Conservation (phyloP, 2,329 filamentous ascomycete genomes). For the Clathrospora elynae region DNA sequence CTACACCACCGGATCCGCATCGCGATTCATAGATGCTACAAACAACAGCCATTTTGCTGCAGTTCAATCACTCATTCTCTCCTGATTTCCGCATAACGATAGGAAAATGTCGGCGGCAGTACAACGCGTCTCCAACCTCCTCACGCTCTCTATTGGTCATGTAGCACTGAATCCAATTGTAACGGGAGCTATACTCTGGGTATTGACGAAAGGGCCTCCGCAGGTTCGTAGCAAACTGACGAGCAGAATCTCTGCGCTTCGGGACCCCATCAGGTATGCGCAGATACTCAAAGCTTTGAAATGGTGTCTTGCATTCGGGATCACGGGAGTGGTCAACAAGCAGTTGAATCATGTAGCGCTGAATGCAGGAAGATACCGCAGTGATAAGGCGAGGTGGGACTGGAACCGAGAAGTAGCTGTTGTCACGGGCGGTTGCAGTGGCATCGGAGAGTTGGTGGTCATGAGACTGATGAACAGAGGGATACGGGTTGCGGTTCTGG, state of each 20-base stretch:
- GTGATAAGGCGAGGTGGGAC: constrained; percentile 43
- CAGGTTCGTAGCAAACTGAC: constrained; percentile 30
- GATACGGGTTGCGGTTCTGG: constrained; percentile 42
- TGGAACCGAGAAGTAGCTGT: constrained; percentile 44
- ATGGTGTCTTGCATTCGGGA: constrained; percentile 40
- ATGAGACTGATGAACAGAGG: constrained; percentile 33
- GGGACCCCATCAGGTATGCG: constrained; percentile 28
- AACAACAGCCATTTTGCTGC: neutral
- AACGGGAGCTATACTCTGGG: constrained; percentile 37
- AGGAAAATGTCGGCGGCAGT: constrained; percentile 28
- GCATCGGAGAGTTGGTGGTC: constrained; percentile 43
- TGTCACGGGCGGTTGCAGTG: constrained; percentile 46
- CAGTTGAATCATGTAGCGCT: constrained; percentile 41
- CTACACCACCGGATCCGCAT: constrained; percentile 10
- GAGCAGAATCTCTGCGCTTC: constrained; percentile 24
- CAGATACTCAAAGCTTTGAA: constrained; percentile 36
- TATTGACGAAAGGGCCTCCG: constrained; percentile 40
- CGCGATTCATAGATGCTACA: neutral
- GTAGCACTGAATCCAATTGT: constrained; percentile 40
- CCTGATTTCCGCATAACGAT: neutral
- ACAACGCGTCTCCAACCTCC: constrained; percentile 22
- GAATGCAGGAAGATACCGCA: constrained; percentile 48
- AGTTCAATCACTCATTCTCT: neutral
- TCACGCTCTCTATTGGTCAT: constrained; percentile 27
- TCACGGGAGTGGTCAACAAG: constrained; percentile 35